phyloP scores from a whole-genome alignment of 179 eudicot genomes.

The Beta macrorhiza region DNA sequence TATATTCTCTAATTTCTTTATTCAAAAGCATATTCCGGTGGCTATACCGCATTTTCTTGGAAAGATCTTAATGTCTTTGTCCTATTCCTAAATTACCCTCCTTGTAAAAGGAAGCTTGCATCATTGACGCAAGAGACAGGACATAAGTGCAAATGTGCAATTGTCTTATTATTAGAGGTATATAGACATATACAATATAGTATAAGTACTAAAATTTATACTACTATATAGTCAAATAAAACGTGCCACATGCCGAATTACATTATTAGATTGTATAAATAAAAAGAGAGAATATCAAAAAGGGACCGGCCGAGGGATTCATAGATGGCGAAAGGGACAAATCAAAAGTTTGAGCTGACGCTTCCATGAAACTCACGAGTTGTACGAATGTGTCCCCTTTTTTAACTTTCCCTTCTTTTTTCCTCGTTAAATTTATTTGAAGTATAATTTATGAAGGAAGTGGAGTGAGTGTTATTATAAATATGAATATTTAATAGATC shows the following conservation, averaged over 20 bases:
- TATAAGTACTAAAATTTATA: no score
- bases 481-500: no score
- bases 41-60: neutral
- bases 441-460: no score
- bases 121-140: neutral
- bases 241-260: constrained; percentile 27
- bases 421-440: no score
- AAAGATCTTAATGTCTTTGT: neutral
- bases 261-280: neutral
- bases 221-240: constrained; percentile 27
- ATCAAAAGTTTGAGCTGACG: neutral
- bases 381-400: neutral
- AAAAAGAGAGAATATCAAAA: neutral
- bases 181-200: neutral
- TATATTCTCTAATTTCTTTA: no score
- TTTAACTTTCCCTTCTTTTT: no score
- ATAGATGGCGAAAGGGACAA: neutral
- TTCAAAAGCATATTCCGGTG: constrained; percentile 11
- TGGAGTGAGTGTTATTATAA: no score
- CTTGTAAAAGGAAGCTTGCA: neutral
- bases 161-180: neutral
- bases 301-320: neutral
- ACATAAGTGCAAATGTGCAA: neutral
- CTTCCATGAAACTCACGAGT: neutral
- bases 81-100: neutral